Evolutionary conservation across 352 stramenopile genomes (phyloP).

Genomic region (Phytophthora europaea): DNA sequence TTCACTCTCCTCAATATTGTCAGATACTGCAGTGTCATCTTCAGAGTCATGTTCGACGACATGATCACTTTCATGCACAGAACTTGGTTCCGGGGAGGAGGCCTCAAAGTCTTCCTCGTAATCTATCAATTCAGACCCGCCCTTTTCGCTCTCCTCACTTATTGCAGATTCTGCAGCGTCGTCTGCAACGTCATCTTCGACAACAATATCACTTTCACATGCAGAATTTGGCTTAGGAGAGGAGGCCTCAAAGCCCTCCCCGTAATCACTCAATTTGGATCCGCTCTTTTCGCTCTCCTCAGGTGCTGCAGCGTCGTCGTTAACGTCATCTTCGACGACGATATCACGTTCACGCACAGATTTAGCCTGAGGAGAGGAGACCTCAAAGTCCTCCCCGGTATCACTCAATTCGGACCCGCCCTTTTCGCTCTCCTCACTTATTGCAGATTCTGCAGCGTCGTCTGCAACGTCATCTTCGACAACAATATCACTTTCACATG

Average conservation of each 20-base stretch:
- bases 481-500: background rate
- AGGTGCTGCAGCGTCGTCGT: background rate
- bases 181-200: background rate
- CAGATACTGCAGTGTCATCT: constrained; percentile 7
- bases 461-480: background rate
- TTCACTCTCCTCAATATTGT: constrained; percentile 5
- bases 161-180: no score
- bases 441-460: no score
- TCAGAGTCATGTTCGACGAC: background rate
- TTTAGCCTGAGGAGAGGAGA: constrained; percentile 34
- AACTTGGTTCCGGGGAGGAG: constrained; percentile 31
- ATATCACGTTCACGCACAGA: background rate
- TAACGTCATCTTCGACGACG: background rate
- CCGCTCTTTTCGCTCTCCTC: background rate
- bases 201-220: background rate
- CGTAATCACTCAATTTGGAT: no score
- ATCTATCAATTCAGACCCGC: constrained; percentile 21
- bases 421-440: background rate
- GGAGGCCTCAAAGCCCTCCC: no score
- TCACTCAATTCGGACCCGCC: constrained; percentile 22
- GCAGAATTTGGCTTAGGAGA: no score
- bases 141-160: background rate
- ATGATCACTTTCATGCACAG: background rate
- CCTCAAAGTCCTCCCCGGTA: constrained; percentile 64
- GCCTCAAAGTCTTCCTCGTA: constrained; percentile 66